A percentile compares a stretch with the other conserved stretches of the same genome.
These are phyloP conservation scores for Penicillium sp. DNA, from an alignment of 2,329 filamentous ascomycete species.

Conservation along the genomic window DNA sequence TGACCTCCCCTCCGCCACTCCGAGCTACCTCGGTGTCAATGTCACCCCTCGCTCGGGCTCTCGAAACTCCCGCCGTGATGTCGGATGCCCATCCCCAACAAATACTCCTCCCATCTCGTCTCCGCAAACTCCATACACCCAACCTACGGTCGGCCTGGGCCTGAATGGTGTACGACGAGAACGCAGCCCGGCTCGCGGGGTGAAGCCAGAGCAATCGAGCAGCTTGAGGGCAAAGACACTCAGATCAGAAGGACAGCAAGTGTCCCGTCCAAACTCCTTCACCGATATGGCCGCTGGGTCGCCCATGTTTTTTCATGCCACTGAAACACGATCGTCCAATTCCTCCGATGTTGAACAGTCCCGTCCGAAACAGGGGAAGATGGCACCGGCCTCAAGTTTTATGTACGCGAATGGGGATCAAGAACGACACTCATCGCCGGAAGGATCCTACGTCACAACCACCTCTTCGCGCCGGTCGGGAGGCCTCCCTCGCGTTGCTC, in stretches of 20 bases:
- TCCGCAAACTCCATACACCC: conserved; percentile 31
- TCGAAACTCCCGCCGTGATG: conserved; percentile 70
- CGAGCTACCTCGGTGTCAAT: conserved; percentile 63
- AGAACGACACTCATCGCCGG: conserved; percentile 26
- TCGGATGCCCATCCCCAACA: conserved; percentile 64
- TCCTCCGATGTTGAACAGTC: conserved; percentile 36
- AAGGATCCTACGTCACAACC: conserved; percentile 19
- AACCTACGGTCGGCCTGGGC: conserved; percentile 24
- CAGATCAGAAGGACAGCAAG: conserved; percentile 35
- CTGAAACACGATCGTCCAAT: conserved; percentile 62
- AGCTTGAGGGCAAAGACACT: conserved; percentile 39
- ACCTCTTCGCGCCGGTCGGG: conserved; percentile 30
- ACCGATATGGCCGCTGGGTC: conserved; percentile 35
- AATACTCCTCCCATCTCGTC: conserved; percentile 43
- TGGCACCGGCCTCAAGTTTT: conserved; percentile 32
- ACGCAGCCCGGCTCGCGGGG: conserved; percentile 36
- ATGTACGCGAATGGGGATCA: conserved; percentile 40
- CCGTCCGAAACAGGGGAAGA: conserved; percentile 28
- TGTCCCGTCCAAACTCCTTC: conserved; percentile 35
- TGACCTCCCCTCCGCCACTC: conserved; percentile 56
- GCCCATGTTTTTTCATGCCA: conserved; percentile 89
- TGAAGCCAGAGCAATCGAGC: conserved; percentile 32
- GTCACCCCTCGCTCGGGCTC: conserved; percentile 76
- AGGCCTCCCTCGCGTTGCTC: conserved; percentile 29
- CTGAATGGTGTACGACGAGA: conserved; percentile 30